phyloP scores from a whole-genome alignment of 2,329 filamentous ascomycete genomes.

The Fusarium marasasianum region DNA sequence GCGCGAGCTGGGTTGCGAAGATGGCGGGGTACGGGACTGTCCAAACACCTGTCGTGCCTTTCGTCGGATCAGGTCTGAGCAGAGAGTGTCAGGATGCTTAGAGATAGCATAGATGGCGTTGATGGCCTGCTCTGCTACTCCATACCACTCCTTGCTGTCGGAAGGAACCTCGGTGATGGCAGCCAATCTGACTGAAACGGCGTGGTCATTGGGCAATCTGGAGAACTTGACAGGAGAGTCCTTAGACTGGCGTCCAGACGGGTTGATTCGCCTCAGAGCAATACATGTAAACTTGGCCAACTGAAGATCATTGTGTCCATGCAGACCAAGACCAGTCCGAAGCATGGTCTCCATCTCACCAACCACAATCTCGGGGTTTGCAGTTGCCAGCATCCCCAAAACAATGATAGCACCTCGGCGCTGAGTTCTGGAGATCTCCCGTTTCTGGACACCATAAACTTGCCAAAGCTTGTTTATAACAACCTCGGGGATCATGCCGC shows the following conservation, averaged over 20 bases:
- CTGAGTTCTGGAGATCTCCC: constrained; percentile 91
- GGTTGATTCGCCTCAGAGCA: constrained; percentile 89
- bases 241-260: constrained; percentile 81
- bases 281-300: constrained; percentile 96
- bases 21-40: constrained; percentile 49
- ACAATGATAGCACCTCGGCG: constrained; percentile 94
- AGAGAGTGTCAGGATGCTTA: constrained; percentile 92
- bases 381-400: constrained; percentile 93
- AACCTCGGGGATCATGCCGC: constrained; percentile 82
- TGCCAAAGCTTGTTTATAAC: constrained; percentile 96
- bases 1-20: constrained; percentile 60
- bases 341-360: constrained; percentile 96
- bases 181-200: constrained; percentile 81
- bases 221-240: constrained; percentile 75
- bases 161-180: constrained; percentile 86
- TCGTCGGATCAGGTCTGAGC: constrained; percentile 86
- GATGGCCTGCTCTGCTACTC: constrained; percentile 94
- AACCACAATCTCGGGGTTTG: constrained; percentile 90
- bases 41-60: constrained; percentile 86
- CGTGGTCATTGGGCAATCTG: constrained; percentile 90
- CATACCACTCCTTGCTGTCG: constrained; percentile 95
- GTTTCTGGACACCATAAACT: constrained; percentile 93
- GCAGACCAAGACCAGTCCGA: constrained; percentile 82
- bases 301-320: constrained; percentile 84
- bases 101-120: constrained; percentile 94